These are phyloP conservation scores for Paracamarosporium sp. DNA, from an alignment of 2,329 filamentous ascomycete species.

Conservation along the genomic window DNA sequence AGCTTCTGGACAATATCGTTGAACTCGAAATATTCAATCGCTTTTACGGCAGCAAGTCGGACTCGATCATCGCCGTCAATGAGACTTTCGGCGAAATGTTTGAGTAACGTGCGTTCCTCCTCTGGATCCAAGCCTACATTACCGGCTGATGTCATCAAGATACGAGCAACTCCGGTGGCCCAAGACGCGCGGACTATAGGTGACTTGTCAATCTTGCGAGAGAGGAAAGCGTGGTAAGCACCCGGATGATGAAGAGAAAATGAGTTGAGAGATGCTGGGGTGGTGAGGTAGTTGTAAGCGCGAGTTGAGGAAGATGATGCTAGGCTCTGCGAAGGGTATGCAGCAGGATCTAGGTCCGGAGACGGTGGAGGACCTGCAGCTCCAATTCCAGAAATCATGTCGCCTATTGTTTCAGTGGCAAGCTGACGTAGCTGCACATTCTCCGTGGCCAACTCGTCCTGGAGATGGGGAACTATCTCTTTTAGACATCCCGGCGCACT, in stretches of 20 bases:
- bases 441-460: slow-evolving; percentile 89
- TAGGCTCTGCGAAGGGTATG: slow-evolving; percentile 79
- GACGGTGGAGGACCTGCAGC: slow-evolving; percentile 83
- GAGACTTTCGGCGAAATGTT: slow-evolving; percentile 78
- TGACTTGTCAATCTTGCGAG: slow-evolving; percentile 85
- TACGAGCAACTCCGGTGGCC: slow-evolving; percentile 83
- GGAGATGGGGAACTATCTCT: slow-evolving; percentile 92
- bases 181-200: slow-evolving; percentile 82
- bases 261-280: slow-evolving; percentile 84
- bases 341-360: slow-evolving; percentile 76
- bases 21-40: slow-evolving; percentile 81
- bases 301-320: slow-evolving; percentile 35
- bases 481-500: slow-evolving; percentile 86
- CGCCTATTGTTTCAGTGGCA: slow-evolving; percentile 91
- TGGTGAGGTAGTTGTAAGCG: slow-evolving; percentile 71
- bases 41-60: slow-evolving; percentile 84
- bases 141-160: slow-evolving; percentile 88
- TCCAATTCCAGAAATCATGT: slow-evolving; percentile 92
- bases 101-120: slow-evolving; percentile 79
- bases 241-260: slow-evolving; percentile 82
- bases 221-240: slow-evolving; percentile 84
- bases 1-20: slow-evolving; percentile 82
- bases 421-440: slow-evolving; percentile 85
- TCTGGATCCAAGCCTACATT: slow-evolving; percentile 85
- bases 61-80: slow-evolving; percentile 91